Evolutionary conservation across 2,329 filamentous ascomycete species (phyloP).

Genomic region (Pseudopithomyces maydicus): DNA sequence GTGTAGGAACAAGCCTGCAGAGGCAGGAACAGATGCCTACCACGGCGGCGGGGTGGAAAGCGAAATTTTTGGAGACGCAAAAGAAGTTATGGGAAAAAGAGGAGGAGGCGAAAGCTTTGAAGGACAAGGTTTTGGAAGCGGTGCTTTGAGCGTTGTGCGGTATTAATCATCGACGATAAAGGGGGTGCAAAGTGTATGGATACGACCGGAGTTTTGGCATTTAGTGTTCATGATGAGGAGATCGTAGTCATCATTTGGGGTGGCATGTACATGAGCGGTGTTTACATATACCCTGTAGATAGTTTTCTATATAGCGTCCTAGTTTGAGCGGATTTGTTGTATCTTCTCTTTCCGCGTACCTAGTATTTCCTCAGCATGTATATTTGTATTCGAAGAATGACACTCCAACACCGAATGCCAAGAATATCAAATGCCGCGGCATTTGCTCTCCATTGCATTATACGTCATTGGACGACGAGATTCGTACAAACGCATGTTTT

Average conservation of each 20-base stretch:
- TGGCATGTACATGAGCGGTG: neutral
- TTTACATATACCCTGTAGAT: constrained; percentile 5
- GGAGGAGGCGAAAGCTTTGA: constrained; percentile 40
- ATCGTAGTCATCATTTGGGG: neutral
- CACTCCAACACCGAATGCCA: neutral
- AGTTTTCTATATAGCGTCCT: neutral
- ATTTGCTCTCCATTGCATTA: neutral
- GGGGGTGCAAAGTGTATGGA: neutral
- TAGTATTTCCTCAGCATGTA: neutral
- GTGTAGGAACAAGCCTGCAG: constrained; percentile 10
- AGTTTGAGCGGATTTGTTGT: neutral
- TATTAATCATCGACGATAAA: no score
- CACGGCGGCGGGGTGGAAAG: constrained; percentile 37
- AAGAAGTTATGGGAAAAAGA: constrained; percentile 40
- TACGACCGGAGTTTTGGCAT: neutral
- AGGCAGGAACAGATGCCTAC: constrained; percentile 15
- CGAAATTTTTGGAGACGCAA: constrained; percentile 40
- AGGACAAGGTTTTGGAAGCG: constrained; percentile 46
- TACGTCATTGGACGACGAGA: neutral
- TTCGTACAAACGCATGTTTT: neutral
- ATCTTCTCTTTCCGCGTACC: neutral
- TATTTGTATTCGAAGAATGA: neutral
- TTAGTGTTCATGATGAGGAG: neutral
- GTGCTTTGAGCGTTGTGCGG: constrained; percentile 31
- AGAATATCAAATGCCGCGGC: constrained; percentile 8